A percentile compares a stretch with the other conserved stretches of the same genome.
These are phyloP conservation scores for Pseudogymnoascus sp. DNA, from an alignment of 2,329 filamentous ascomycete species.

Conservation along the genomic window DNA sequence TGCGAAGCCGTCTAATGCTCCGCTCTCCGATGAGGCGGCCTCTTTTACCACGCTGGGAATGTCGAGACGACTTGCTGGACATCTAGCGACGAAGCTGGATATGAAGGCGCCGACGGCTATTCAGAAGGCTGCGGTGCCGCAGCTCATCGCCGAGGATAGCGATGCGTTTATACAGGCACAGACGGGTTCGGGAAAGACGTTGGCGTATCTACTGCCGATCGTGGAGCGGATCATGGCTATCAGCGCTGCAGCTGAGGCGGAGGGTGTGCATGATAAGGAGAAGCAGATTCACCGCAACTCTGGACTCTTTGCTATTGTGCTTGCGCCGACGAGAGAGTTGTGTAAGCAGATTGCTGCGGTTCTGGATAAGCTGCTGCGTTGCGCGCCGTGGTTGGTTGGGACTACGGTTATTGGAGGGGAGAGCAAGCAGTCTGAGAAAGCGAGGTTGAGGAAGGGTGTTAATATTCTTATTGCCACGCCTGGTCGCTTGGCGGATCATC, in stretches of 20 bases:
- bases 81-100: constrained; percentile 76
- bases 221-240: constrained; percentile 80
- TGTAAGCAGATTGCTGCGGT: constrained; percentile 90
- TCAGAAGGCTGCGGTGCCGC: constrained; percentile 79
- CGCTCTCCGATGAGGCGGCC: constrained; percentile 72
- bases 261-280: constrained; percentile 38
- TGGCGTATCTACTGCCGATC: constrained; percentile 91
- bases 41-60: constrained; percentile 83
- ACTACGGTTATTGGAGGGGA: constrained; percentile 71
- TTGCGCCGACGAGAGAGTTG: constrained; percentile 87
- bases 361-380: constrained; percentile 76
- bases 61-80: constrained; percentile 70
- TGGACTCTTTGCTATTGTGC: constrained; percentile 86
- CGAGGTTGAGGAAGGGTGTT: constrained; percentile 83
- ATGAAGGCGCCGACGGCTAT: constrained; percentile 91
- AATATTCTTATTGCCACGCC: constrained; percentile 96
- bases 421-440: constrained; percentile 76
- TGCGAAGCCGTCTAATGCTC: constrained; percentile 80
- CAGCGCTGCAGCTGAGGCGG: constrained; percentile 48
- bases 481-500: constrained; percentile 81
- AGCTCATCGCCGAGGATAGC: constrained; percentile 69
- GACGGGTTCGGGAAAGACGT: constrained; percentile 93
- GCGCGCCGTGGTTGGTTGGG: constrained; percentile 87
- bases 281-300: constrained; percentile 69
- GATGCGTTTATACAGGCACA: constrained; percentile 97